Conservation (phyloP, 208 protist genomes). For the Acanthamoeba lenticulata region DNA sequence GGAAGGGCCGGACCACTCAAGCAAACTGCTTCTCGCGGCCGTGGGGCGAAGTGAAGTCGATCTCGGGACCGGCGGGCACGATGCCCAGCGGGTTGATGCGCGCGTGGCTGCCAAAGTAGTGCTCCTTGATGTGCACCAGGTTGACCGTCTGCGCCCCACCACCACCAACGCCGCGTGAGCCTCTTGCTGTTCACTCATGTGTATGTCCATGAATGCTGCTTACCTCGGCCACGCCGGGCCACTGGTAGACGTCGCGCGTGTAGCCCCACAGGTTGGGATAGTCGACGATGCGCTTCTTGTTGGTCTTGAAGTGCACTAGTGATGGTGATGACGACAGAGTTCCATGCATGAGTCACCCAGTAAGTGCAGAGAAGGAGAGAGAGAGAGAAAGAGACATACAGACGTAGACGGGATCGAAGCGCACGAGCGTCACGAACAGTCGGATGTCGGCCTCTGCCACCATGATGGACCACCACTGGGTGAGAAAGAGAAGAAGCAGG, state of each 20-base stretch:
- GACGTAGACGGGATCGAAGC: constrained; percentile 92
- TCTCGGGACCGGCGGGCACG: constrained; percentile 85
- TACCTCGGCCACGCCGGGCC: constrained; percentile 73
- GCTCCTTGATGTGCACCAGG: constrained; percentile 90
- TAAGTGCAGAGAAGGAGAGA: neutral
- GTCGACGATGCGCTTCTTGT: constrained; percentile 87
- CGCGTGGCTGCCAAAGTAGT: constrained; percentile 83
- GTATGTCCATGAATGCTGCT: too few species aligned
- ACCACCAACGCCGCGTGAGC: too few species aligned
- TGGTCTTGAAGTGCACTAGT: constrained; percentile 91
- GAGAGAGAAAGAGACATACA: neutral
- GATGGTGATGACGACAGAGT: too few species aligned
- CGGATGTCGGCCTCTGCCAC: constrained; percentile 91
- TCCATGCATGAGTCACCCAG: too few species aligned
- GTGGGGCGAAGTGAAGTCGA: constrained; percentile 35
- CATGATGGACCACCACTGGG: neutral
- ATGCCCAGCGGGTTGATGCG: constrained; percentile 90
- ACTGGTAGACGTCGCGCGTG: constrained; percentile 90
- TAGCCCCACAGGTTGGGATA: constrained; percentile 90
- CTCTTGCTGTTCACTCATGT: too few species aligned
- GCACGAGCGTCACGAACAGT: constrained; percentile 90
- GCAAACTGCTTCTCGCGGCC: neutral
- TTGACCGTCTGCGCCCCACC: constrained; percentile 82
- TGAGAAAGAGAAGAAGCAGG: neutral
- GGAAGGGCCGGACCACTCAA: too few species aligned